These are phyloP conservation scores for Puccinia coronata DNA, from an alignment of 1,284 basidiomycete genomes.

Conservation along the genomic window DNA sequence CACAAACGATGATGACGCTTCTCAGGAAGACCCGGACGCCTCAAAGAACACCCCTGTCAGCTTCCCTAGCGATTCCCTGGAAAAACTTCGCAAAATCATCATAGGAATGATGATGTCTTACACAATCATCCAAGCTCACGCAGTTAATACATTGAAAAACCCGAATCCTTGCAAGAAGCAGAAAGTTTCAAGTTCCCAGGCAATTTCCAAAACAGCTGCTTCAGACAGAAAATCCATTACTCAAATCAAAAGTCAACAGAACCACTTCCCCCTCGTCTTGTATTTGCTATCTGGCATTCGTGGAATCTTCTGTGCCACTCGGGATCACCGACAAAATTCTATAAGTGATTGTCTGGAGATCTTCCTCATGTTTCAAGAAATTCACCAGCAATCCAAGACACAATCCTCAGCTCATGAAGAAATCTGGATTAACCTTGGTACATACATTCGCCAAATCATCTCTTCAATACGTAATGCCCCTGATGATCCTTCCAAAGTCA, in stretches of 20 bases:
- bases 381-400: too few relatives aligned
- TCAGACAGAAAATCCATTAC: background rate
- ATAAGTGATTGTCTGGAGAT: background rate
- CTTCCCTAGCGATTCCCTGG: background rate
- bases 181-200: background rate
- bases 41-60: too few relatives aligned
- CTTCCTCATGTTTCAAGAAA: background rate
- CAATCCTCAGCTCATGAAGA: too few relatives aligned
- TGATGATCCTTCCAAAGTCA: too few relatives aligned
- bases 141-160: background rate
- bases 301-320: background rate
- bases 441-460: too few relatives aligned
- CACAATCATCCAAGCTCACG: background rate
- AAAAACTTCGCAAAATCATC: background rate
- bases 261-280: background rate
- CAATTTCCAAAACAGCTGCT: background rate
- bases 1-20: too few relatives aligned
- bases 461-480: too few relatives aligned
- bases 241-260: background rate
- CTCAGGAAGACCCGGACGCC: background rate
- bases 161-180: background rate
- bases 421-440: too few relatives aligned
- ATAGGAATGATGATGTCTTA: slow-evolving; percentile 1
- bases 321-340: background rate
- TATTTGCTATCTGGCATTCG: background rate